A percentile compares a stretch with the other conserved stretches of the same genome.
These are phyloP conservation scores for Gossypium stocksii DNA, from an alignment of 345 rosid species.

Conservation along the genomic window DNA sequence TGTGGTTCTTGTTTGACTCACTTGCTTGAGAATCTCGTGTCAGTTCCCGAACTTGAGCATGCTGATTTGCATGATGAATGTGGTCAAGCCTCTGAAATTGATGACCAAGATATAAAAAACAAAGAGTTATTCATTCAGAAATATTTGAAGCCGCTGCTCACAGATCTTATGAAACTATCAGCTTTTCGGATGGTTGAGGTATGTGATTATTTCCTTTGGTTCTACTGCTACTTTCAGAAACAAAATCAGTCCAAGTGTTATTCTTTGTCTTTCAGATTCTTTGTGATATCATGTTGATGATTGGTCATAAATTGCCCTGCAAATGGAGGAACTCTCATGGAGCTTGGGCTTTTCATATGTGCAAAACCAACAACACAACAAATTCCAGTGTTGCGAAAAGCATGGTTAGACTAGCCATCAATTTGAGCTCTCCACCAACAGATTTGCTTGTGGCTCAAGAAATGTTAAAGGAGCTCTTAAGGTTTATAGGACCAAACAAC, in stretches of 20 bases:
- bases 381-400: slow-evolving; percentile 48
- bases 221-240: neutral
- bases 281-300: slow-evolving; percentile 45
- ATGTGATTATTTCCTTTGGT: slow-evolving; percentile 5
- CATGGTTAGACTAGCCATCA: slow-evolving; percentile 46
- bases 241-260: neutral
- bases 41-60: slow-evolving; percentile 37
- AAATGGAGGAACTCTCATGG: slow-evolving; percentile 54
- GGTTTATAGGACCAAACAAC: slow-evolving; percentile 33
- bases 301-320: slow-evolving; percentile 47
- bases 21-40: slow-evolving; percentile 59
- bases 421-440: slow-evolving; percentile 44
- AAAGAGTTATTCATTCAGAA: slow-evolving; percentile 41
- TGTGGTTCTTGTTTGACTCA: slow-evolving; percentile 30
- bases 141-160: slow-evolving; percentile 49
- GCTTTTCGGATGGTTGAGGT: slow-evolving; percentile 60
- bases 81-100: slow-evolving; percentile 30
- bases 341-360: slow-evolving; percentile 52
- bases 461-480: slow-evolving; percentile 47
- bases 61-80: slow-evolving; percentile 34
- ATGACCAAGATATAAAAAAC: slow-evolving; percentile 46
- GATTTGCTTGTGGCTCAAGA: slow-evolving; percentile 50
- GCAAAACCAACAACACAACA: slow-evolving; percentile 44
- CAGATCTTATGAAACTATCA: slow-evolving; percentile 45
- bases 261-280: slow-evolving; percentile 45